Base-by-base conservation (phyloP, 1,284 basidiomycete species). In the Moesziomyces aphidis region DNA sequence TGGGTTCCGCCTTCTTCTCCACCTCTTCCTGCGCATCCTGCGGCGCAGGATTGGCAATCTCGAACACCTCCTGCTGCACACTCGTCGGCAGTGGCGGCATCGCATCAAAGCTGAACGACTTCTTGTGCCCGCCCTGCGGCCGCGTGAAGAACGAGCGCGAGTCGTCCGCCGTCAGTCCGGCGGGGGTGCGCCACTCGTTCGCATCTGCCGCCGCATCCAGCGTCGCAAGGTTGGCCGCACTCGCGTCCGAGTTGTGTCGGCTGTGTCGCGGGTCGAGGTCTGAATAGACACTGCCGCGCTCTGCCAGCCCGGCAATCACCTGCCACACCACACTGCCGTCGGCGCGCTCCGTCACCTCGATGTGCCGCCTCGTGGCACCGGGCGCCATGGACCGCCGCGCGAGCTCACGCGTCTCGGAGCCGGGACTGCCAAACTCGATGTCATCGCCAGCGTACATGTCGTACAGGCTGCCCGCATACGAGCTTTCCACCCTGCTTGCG, bases 241-340 rank as follows among this genome's bases (percentile, higher is more conserved):
- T 50, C 17, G 44, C 43, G 34, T 63, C 63, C 51, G 57, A 61
- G 19, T 49, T 26, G 2, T 43, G 34, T 1, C 71, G 47, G 36
- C 60, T 72, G 39, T 73, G 70, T 0, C 69, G 46, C 47, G 61
- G 47, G 8, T 59, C 50, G 31, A 67, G 68, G n/a, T 75, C 71
- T n/a, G 67, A 74, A 54, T 79, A 78, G 6, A 70, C 52, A 54
- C 77, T 79, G 7, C 55, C 58, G 17, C 79, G 58, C 26, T 76
- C 79, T 13, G 76, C 71, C 26, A 81, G 50, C 0, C 79, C 79
- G 1, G 79, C 79, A 44, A 81, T 77, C 21, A 81, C 78, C 50
- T 81, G 79, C 79, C 79, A 81, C 5, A 81, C 76, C 8, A 81
- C 74, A 39, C 71, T 76, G 1, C 79, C 79, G 48, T 81, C 79